phyloP scores from a whole-genome alignment of 768 basidiomycete species.

The Suillus luteus region DNA sequence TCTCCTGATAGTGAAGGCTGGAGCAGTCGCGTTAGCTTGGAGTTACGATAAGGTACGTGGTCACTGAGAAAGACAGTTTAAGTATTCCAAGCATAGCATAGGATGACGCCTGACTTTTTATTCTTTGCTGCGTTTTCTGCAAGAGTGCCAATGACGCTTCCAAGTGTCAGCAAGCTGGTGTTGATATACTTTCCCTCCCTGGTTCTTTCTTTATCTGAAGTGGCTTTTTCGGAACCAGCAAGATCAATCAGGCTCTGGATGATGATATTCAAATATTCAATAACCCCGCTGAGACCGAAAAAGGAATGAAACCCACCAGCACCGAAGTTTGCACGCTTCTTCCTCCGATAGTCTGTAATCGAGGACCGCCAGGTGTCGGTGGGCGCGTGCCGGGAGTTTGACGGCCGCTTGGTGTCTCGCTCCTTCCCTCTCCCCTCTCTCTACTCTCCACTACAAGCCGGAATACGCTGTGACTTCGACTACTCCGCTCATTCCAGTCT shows the following conservation, averaged over 20 bases:
- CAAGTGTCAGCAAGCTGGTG: conserved; percentile 89
- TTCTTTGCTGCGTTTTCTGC: conserved; percentile 83
- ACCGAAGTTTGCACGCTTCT: conserved; percentile 78
- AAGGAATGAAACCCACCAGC: conserved; percentile 46
- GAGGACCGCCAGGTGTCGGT: conserved; percentile 58
- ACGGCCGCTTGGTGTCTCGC: conserved; percentile 38
- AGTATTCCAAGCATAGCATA: conserved; percentile 1
- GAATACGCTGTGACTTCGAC: conserved; percentile 93
- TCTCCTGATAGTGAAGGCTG: conserved; percentile 96
- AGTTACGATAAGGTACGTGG: conserved; percentile 94
- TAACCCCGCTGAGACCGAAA: conserved; percentile 2
- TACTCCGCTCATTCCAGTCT: conserved; percentile 98
- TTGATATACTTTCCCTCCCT: conserved; percentile 98
- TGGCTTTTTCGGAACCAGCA: conserved; percentile 95
- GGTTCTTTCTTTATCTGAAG: conserved; percentile 93
- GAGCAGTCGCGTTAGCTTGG: conserved; percentile 90
- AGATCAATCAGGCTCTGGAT: conserved; percentile 88
- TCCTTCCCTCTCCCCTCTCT: conserved; percentile 58
- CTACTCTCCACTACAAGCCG: conserved; percentile 89
- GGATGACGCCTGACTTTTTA: conserved; percentile 49
- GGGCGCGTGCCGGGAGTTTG: conserved; percentile 57
- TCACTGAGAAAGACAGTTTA: conserved; percentile 47
- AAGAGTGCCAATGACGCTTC: conserved; percentile 88
- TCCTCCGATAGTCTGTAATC: conserved; percentile 76
- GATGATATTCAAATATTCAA: conserved; percentile 1